Conservation (phyloP, 345 rosid species). For the Jatropha curcas region DNA sequence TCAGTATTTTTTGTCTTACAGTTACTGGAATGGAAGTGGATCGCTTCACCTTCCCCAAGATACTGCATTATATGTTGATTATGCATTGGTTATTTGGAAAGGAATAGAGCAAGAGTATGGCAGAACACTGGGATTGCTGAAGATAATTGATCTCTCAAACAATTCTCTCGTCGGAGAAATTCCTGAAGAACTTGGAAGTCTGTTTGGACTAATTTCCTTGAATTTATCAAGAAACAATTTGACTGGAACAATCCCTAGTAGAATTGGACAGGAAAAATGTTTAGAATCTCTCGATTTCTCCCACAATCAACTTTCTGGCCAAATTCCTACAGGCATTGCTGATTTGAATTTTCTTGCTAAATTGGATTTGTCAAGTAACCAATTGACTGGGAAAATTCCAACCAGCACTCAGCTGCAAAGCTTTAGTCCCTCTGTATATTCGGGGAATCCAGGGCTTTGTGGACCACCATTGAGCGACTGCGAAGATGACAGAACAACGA, state of each 20-base stretch:
- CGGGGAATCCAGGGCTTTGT: constrained; percentile 17
- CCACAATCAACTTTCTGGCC: constrained; percentile 8
- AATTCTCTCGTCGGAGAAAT: background rate
- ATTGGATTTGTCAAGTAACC: constrained; percentile 26
- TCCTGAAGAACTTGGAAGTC: background rate
- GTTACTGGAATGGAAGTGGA: background rate
- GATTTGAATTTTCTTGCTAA: background rate
- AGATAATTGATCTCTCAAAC: constrained; percentile 8
- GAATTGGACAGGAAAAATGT: constrained; percentile 6
- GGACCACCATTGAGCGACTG: constrained; percentile 10
- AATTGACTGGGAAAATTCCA: constrained; percentile 25
- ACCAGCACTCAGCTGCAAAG: constrained; percentile 11
- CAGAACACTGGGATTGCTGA: constrained; percentile 8
- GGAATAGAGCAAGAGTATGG: background rate
- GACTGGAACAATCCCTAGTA: constrained; percentile 5
- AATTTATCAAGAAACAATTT: constrained; percentile 23
- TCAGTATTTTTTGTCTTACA: background rate
- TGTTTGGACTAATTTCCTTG: background rate
- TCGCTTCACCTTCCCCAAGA: too few species aligned
- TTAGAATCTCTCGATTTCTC: constrained; percentile 26
- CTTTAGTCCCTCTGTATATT: constrained; percentile 9
- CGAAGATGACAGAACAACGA: background rate
- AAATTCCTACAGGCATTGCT: constrained; percentile 7
- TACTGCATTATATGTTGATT: background rate
- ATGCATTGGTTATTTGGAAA: constrained; percentile 12